Evolutionary conservation across 805 yeast species (phyloP).

Genomic region (Yamadazyma sp.): DNA sequence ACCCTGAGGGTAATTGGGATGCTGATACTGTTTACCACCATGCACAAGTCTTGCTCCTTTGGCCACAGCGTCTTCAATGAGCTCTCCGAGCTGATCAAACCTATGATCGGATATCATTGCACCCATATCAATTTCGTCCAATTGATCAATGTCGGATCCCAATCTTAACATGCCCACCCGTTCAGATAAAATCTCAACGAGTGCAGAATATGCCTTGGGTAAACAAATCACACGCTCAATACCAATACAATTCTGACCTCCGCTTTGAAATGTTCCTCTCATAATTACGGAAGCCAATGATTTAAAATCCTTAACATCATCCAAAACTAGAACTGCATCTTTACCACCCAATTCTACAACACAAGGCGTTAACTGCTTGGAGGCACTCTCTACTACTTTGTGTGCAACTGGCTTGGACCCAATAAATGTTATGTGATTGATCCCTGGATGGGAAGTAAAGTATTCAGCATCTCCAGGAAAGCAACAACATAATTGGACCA

Average conservation of each 20-base stretch:
- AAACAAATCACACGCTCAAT: constrained; percentile 90
- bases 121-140: constrained; percentile 92
- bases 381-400: constrained; percentile 77
- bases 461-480: constrained; percentile 88
- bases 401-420: constrained; percentile 97
- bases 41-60: constrained; percentile 76
- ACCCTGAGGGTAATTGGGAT: constrained; percentile 95
- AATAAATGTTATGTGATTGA: constrained; percentile 89
- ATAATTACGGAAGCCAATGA: constrained; percentile 71
- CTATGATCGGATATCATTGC: constrained; percentile 85
- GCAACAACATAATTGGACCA: constrained; percentile 86
- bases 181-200: constrained; percentile 55
- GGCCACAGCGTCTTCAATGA: constrained; percentile 70
- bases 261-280: constrained; percentile 95
- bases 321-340: constrained; percentile 85
- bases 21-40: constrained; percentile 81
- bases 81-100: constrained; percentile 62
- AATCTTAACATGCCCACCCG: constrained; percentile 65
- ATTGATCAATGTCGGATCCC: constrained; percentile 91
- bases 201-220: constrained; percentile 60
- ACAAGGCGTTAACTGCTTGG: constrained; percentile 86
- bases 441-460: constrained; percentile 78
- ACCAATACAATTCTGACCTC: constrained; percentile 98
- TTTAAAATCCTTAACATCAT: constrained; percentile 60
- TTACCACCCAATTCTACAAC: constrained; percentile 97